These are phyloP conservation scores for Chrysoporthe austroafricana DNA, from an alignment of 2,329 filamentous ascomycete genomes.

Conservation along the genomic window DNA sequence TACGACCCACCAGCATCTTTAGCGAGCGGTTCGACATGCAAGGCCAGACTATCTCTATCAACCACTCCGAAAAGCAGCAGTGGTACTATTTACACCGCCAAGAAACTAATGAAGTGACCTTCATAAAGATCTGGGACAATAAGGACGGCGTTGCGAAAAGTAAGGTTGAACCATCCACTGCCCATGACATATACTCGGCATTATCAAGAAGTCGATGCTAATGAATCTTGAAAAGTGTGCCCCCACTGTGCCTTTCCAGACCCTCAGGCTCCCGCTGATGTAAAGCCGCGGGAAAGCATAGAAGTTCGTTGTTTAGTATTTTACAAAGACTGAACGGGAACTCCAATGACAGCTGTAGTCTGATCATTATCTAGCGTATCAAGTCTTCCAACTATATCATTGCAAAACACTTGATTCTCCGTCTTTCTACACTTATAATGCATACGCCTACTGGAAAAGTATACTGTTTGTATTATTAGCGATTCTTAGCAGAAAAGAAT, in stretches of 20 bases:
- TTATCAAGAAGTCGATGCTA: too few relatives aligned
- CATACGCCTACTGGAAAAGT: too few relatives aligned
- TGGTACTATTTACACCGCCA: conserved; percentile 29
- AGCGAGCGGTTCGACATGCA: conserved; percentile 15
- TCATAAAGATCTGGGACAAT: conserved; percentile 31
- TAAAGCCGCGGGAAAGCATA: neutral
- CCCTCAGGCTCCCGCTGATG: conserved; percentile 23
- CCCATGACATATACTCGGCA: conserved; percentile 7
- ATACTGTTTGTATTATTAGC: too few relatives aligned
- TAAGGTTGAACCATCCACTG: conserved; percentile 8
- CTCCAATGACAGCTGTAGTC: too few relatives aligned
- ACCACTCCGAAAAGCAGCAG: conserved; percentile 19
- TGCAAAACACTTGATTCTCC: too few relatives aligned
- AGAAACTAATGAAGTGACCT: conserved; percentile 24
- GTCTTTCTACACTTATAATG: too few relatives aligned
- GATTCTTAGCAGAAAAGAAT: too few relatives aligned
- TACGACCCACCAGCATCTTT: conserved; percentile 27
- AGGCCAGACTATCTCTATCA: conserved; percentile 25
- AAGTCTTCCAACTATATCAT: too few relatives aligned
- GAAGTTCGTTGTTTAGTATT: conserved; percentile 9
- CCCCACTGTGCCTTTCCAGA: conserved; percentile 30
- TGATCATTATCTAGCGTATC: too few relatives aligned
- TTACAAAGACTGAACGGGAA: neutral
- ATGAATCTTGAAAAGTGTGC: conserved; percentile 28
- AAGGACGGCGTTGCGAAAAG: conserved; percentile 20